A percentile compares a stretch with the other conserved stretches of the same genome.
Evolutionary conservation across 176 grass and related monocot species (phyloP).

Genomic region (sorghum (Sorghum bicolor)): Sorghum_bicolor_NCBIv3 NC_012871.2:1988001-1988500

Average conservation of each 20-base stretch:
- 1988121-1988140: background rate
- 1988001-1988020: background rate
- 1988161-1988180: background rate
- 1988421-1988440: too few species aligned
- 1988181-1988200: background rate
- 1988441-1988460: too few species aligned
- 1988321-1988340: too few species aligned
- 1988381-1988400: too few species aligned
- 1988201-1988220: background rate
- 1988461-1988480: too few species aligned
- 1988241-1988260: too few species aligned
- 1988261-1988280: background rate
- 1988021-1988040: background rate
- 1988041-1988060: too few species aligned
- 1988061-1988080: background rate
- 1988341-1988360: too few species aligned
- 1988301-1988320: background rate
- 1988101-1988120: conserved; percentile 4
- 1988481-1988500: too few species aligned
- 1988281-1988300: background rate
- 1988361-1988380: too few species aligned
- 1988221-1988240: background rate
- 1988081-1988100: background rate
- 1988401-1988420: too few species aligned
- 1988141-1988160: background rate